phyloP scores from a whole-genome alignment of 345 rosid genomes.

The Salix dunnii region DNA sequence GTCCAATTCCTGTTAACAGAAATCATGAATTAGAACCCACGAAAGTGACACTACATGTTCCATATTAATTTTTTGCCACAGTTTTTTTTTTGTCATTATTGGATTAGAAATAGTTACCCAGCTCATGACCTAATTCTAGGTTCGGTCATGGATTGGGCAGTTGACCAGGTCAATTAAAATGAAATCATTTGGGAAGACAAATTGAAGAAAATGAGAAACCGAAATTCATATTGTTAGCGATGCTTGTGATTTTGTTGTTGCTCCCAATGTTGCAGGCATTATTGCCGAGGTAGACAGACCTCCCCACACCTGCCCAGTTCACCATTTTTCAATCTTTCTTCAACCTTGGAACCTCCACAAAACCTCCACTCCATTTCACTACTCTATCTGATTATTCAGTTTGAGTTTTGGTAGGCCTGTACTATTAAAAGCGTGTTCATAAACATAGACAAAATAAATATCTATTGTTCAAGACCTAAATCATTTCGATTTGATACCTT shows the following conservation, averaged over 20 bases:
- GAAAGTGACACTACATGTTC: constrained; percentile 21
- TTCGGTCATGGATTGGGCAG: no score
- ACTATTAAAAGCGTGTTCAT: no score
- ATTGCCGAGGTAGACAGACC: constrained; percentile 31
- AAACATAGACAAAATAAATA: no score
- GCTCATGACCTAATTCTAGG: no score
- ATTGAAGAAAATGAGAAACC: constrained; percentile 27
- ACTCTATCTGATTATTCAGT: neutral
- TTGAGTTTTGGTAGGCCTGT: neutral
- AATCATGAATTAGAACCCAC: neutral
- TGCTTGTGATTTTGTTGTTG: neutral
- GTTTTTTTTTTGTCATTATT: neutral
- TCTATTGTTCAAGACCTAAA: neutral
- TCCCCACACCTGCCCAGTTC: constrained; percentile 41
- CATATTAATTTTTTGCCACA: constrained; percentile 2
- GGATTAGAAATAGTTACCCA: neutral
- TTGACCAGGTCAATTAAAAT: no score
- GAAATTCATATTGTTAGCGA: constrained; percentile 18
- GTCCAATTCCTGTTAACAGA: constrained; percentile 1
- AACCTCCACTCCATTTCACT: constrained; percentile 20
- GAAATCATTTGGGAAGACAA: constrained; percentile 16
- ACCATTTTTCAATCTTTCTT: constrained; percentile 33
- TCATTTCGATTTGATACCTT: neutral
- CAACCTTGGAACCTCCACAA: constrained; percentile 44
- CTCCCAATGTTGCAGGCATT: constrained; percentile 37